Evolutionary conservation across 768 basidiomycete genomes (phyloP).

Genomic region (Rhizopogon rudus): DNA sequence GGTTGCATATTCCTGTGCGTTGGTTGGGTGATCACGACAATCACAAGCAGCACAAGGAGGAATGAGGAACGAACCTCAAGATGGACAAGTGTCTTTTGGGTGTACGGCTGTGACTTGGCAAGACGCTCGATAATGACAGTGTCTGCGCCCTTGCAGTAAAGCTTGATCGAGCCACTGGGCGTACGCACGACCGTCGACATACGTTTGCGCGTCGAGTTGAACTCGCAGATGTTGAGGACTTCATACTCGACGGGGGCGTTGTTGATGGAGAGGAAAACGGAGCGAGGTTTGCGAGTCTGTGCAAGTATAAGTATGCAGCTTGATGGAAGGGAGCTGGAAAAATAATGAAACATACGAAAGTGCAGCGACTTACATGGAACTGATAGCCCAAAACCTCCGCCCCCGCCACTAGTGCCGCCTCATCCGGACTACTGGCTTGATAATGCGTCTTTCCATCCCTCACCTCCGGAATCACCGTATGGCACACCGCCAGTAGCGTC

Average conservation of each 20-base stretch:
- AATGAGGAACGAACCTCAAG: conserved; percentile 61
- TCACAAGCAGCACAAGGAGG: background rate
- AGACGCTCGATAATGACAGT: conserved; percentile 94
- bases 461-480: conserved; percentile 95
- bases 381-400: conserved; percentile 90
- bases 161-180: conserved; percentile 87
- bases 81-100: conserved; percentile 82
- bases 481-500: conserved; percentile 88
- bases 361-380: conserved; percentile 69
- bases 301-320: background rate
- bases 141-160: conserved; percentile 97
- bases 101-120: conserved; percentile 77
- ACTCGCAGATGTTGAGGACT: conserved; percentile 96
- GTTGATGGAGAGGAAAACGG: conserved; percentile 81
- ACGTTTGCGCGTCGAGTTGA: conserved; percentile 95
- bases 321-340: background rate
- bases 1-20: conserved; percentile 82
- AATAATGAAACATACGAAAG: background rate
- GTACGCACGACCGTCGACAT: conserved; percentile 94
- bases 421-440: conserved; percentile 97
- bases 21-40: conserved; percentile 3
- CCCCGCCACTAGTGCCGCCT: conserved; percentile 92
- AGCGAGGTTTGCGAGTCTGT: conserved; percentile 93
- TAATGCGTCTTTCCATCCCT: conserved; percentile 86
- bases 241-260: conserved; percentile 78